Evolutionary conservation across 768 basidiomycete species (phyloP).

Genomic region (Leccinum subgranulosum): DNA sequence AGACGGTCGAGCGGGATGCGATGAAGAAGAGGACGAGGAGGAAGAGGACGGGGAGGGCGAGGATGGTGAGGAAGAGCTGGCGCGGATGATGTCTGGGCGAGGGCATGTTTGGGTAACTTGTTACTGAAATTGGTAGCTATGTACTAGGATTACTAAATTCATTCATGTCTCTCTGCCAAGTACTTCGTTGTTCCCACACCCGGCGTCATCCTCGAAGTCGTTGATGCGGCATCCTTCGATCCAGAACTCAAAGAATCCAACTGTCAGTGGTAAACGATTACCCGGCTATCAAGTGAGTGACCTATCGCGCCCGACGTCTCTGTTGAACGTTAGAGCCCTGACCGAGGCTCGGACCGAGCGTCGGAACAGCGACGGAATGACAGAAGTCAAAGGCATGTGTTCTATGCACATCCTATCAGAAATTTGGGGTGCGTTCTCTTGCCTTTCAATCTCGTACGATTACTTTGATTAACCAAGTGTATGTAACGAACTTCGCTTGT

Average conservation of each 20-base stretch:
- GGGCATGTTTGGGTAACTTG: neutral
- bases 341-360: neutral
- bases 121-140: neutral
- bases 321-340: neutral
- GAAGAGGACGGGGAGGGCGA: slow-evolving; percentile 32
- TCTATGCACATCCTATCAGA: neutral
- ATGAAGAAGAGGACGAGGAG: slow-evolving; percentile 38
- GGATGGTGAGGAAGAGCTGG: slow-evolving; percentile 39
- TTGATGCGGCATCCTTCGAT: too few species aligned
- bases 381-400: neutral
- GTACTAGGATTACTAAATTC: neutral
- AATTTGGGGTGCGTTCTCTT: neutral
- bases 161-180: neutral
- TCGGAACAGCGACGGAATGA: neutral
- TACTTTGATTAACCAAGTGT: neutral
- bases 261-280: neutral
- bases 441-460: neutral
- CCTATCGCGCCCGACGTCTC: too few species aligned
- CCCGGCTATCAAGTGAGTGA: neutral
- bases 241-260: neutral
- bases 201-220: too few species aligned
- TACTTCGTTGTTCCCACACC: too few species aligned
- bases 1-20: slow-evolving; percentile 33
- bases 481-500: too few species aligned
- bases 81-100: slow-evolving; percentile 41